Conservation (phyloP, 495 filamentous ascomycete species). For the Penicillium robsamsonii region DNA sequence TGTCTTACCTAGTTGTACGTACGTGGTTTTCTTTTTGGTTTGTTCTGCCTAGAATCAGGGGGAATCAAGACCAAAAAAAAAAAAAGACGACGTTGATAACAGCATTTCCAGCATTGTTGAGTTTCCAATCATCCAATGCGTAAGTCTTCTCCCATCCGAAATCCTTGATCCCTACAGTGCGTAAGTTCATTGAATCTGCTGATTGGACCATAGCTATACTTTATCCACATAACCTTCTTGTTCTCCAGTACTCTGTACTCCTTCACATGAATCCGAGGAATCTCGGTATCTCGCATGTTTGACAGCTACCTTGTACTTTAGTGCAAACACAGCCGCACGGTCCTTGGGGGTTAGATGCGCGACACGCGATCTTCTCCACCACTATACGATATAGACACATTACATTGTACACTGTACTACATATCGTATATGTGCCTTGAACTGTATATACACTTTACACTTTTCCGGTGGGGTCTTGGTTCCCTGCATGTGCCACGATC, state of each 20-base stretch:
- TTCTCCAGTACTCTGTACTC: background rate
- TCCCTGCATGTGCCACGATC: conserved; percentile 29
- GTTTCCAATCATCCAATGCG: conserved; percentile 12
- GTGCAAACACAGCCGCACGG: background rate
- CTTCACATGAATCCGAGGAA: conserved; percentile 26
- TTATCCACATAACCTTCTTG: background rate
- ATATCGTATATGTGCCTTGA: background rate
- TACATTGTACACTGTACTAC: background rate
- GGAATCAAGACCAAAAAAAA: too few relatives aligned
- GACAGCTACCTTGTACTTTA: conserved; percentile 18
- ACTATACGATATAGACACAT: background rate
- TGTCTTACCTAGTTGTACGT: background rate
- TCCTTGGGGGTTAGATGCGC: background rate
- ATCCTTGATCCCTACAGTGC: conserved; percentile 20
- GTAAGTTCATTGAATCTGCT: conserved; percentile 2
- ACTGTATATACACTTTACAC: background rate
- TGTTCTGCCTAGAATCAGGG: background rate
- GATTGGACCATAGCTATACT: conserved; percentile 15
- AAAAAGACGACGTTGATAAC: background rate
- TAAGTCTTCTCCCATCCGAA: conserved; percentile 8
- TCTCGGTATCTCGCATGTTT: conserved; percentile 28
- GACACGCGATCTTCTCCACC: background rate
- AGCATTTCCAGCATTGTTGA: conserved; percentile 1
- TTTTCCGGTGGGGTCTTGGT: conserved; percentile 8
- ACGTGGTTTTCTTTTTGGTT: background rate